Conservation (phyloP, 1,284 basidiomycete genomes). For the Naganishia sp. region DNA sequence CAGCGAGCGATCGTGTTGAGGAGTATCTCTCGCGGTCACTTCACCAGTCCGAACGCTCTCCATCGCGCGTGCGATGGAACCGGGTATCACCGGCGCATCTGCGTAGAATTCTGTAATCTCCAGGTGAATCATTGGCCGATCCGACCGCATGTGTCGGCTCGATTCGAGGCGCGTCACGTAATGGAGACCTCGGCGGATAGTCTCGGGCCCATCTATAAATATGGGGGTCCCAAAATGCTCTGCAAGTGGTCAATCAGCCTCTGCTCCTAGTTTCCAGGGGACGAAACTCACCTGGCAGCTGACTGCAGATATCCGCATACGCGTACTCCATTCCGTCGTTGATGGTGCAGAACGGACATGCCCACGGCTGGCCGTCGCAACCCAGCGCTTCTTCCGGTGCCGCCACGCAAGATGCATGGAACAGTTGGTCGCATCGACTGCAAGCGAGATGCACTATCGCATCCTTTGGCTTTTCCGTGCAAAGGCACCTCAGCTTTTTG, state of each 20-base stretch:
- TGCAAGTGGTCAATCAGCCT: neutral
- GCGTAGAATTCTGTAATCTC: constrained; percentile 18
- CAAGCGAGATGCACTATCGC: constrained; percentile 41
- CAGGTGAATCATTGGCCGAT: constrained; percentile 5
- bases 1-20: neutral
- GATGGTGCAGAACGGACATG: constrained; percentile 50
- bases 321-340: constrained; percentile 45
- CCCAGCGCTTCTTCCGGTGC: constrained; percentile 39
- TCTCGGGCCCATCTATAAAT: constrained; percentile 20
- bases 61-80: constrained; percentile 15
- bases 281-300: constrained; percentile 40
- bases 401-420: constrained; percentile 46
- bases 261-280: neutral
- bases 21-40: neutral
- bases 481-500: constrained; percentile 39
- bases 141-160: neutral
- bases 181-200: constrained; percentile 7
- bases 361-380: constrained; percentile 37
- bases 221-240: constrained; percentile 23
- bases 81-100: constrained; percentile 12
- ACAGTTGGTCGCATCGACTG: constrained; percentile 45
- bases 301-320: constrained; percentile 43
- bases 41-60: neutral
- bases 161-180: constrained; percentile 20
- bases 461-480: constrained; percentile 38